phyloP scores from a whole-genome alignment of 805 yeast species.

The Candida koratica region DNA sequence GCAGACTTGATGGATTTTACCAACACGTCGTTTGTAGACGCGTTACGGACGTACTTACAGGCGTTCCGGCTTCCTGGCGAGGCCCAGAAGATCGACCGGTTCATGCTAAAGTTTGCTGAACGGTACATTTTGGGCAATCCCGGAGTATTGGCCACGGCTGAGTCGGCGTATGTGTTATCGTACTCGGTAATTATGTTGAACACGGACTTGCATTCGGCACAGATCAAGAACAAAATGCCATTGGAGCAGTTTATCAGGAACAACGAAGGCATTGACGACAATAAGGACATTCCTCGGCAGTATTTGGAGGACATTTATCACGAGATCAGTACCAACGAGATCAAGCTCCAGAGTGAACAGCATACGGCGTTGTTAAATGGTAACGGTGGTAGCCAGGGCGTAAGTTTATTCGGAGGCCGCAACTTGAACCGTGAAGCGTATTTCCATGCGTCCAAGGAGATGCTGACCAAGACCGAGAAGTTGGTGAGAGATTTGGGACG shows the following conservation, averaged over 20 bases:
- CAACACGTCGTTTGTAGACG: slow-evolving; percentile 69
- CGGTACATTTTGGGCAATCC: slow-evolving; percentile 88
- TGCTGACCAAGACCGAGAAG: slow-evolving; percentile 84
- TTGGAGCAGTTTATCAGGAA: slow-evolving; percentile 80
- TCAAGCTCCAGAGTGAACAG: slow-evolving; percentile 88
- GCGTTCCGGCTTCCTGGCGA: slow-evolving; percentile 95
- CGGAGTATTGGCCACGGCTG: slow-evolving; percentile 82
- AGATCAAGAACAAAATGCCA: slow-evolving; percentile 83
- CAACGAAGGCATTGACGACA: slow-evolving; percentile 90
- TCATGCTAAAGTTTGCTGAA: slow-evolving; percentile 95
- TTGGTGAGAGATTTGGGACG: slow-evolving; percentile 65
- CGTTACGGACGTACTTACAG: slow-evolving; percentile 80
- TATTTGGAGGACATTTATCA: slow-evolving; percentile 63
- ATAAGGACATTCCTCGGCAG: slow-evolving; percentile 74
- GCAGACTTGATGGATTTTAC: slow-evolving; percentile 83
- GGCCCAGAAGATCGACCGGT: slow-evolving; percentile 95
- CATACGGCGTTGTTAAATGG: slow-evolving; percentile 83
- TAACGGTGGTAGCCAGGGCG: slow-evolving; percentile 40
- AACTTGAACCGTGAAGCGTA: slow-evolving; percentile 78
- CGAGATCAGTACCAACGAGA: slow-evolving; percentile 81
- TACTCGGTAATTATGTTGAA: slow-evolving; percentile 90
- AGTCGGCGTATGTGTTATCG: slow-evolving; percentile 86
- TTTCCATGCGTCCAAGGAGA: slow-evolving; percentile 86
- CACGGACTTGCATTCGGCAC: slow-evolving; percentile 89
- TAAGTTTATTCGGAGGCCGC: slow-evolving; percentile 64